Conservation (phyloP, 805 yeast species). For the Starmerella khaoyaiensis region DNA sequence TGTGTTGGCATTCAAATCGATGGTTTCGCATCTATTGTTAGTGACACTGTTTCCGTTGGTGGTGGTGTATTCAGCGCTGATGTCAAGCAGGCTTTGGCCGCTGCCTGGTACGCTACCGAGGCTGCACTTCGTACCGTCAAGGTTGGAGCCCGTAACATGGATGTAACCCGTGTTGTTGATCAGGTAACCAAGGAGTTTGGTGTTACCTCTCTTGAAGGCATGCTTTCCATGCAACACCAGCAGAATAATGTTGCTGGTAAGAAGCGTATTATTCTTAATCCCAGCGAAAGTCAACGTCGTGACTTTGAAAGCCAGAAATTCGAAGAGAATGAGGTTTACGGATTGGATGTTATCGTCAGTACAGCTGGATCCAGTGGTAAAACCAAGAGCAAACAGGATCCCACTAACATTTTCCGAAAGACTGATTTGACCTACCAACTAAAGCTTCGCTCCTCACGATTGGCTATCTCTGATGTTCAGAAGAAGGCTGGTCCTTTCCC, state of each 20-base stretch:
- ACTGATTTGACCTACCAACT: conserved; percentile 52
- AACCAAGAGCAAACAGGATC: conserved; percentile 44
- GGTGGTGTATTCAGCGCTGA: conserved; percentile 36
- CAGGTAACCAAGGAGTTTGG: conserved; percentile 48
- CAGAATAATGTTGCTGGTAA: conserved; percentile 58
- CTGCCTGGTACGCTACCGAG: conserved; percentile 68
- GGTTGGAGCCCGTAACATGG: conserved; percentile 61
- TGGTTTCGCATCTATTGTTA: conserved; percentile 58
- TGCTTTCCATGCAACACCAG: conserved; percentile 61
- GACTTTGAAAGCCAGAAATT: conserved; percentile 53
- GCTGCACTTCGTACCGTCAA: conserved; percentile 59
- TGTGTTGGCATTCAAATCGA: conserved; percentile 67
- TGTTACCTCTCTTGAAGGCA: conserved; percentile 55
- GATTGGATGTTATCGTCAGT: conserved; percentile 56
- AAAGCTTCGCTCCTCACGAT: conserved; percentile 58
- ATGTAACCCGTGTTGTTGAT: conserved; percentile 54
- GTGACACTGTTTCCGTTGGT: conserved; percentile 58
- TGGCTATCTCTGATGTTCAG: conserved; percentile 53
- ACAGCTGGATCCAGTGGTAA: conserved; percentile 42
- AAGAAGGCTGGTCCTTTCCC: conserved; percentile 57
- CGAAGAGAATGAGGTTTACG: conserved; percentile 66
- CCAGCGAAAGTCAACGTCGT: conserved; percentile 49
- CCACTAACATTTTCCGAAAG: conserved; percentile 59
- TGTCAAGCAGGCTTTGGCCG: conserved; percentile 53
- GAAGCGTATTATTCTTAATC: conserved; percentile 65